Evolutionary conservation across 768 basidiomycete genomes (phyloP).

Genomic region (Leccinum ochraceum): DNA sequence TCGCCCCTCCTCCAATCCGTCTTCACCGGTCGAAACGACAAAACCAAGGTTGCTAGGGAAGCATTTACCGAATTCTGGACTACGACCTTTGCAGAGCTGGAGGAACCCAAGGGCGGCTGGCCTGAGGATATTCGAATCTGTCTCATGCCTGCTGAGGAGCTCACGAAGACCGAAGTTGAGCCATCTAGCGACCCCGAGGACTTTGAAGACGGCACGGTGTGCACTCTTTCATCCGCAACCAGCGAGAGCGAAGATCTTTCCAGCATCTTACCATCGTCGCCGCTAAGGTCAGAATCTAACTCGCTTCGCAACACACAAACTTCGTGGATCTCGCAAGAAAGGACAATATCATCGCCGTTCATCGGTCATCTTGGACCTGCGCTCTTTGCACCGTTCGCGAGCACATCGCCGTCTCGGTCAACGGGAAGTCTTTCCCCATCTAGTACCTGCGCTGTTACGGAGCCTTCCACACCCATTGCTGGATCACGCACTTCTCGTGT

Average conservation of each 20-base stretch:
- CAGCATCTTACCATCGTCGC: constrained; percentile 15
- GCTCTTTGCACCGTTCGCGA: constrained; percentile 19
- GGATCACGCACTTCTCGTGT: constrained; percentile 22
- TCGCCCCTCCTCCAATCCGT: constrained; percentile 55
- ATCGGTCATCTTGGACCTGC: constrained; percentile 32
- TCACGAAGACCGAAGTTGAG: constrained; percentile 13
- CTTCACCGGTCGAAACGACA: constrained; percentile 53
- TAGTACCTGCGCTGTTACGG: constrained; percentile 1
- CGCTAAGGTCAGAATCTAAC: neutral
- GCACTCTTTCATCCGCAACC: constrained; percentile 2
- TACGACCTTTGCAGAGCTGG: constrained; percentile 40
- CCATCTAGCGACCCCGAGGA: constrained; percentile 31
- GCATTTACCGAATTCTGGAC: constrained; percentile 69
- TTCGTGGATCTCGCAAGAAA: neutral
- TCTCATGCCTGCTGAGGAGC: constrained; percentile 19
- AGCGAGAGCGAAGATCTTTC: constrained; percentile 8
- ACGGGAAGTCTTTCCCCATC: constrained; percentile 8
- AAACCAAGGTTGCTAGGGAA: constrained; percentile 43
- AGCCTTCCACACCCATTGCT: constrained; percentile 32
- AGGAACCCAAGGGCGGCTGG: constrained; percentile 54
- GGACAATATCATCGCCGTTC: constrained; percentile 18
- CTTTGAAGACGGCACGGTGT: constrained; percentile 14
- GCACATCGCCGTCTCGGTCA: constrained; percentile 6
- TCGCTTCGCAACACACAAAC: constrained; percentile 9
- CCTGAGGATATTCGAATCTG: constrained; percentile 45